A percentile compares a stretch with the other conserved stretches of the same genome.
These are phyloP conservation scores for Albatrellus ellisii DNA, from an alignment of 768 basidiomycete genomes.

Conservation along the genomic window DNA sequence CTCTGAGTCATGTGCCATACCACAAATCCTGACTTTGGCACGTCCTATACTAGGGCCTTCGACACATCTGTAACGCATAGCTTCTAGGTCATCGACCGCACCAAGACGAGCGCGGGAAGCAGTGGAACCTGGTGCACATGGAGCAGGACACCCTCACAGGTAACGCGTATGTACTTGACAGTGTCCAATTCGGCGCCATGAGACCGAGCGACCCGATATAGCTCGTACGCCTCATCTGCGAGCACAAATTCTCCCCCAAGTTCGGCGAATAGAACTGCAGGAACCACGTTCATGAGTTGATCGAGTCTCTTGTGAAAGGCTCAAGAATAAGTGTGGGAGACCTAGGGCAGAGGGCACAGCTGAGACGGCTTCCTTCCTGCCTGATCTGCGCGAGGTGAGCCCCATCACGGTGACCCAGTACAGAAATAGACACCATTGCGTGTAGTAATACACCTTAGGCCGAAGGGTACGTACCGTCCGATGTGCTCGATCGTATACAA, in stretches of 20 bases:
- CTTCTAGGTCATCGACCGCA: conserved; percentile 3
- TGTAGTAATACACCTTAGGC: no score
- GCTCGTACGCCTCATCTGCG: not conserved
- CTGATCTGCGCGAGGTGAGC: not conserved
- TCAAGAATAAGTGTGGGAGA: not conserved
- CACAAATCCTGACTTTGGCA: no score
- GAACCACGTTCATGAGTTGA: not conserved
- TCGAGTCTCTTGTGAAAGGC: not conserved
- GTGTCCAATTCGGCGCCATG: not conserved
- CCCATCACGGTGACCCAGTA: no score
- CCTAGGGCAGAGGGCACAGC: not conserved
- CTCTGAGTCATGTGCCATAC: no score
- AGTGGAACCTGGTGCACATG: not conserved
- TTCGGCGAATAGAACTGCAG: not conserved
- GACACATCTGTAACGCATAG: no score
- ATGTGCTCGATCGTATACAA: no score
- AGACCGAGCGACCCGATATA: not conserved
- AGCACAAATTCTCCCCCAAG: not conserved
- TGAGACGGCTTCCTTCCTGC: not conserved
- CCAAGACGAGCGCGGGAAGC: not conserved
- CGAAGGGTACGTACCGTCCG: no score
- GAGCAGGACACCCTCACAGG: not conserved
- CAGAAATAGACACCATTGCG: no score
- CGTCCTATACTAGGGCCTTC: no score
- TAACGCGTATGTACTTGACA: not conserved